Conservation (phyloP, 192 early-diverging fungal genomes). For the Podila minutissima region DNA sequence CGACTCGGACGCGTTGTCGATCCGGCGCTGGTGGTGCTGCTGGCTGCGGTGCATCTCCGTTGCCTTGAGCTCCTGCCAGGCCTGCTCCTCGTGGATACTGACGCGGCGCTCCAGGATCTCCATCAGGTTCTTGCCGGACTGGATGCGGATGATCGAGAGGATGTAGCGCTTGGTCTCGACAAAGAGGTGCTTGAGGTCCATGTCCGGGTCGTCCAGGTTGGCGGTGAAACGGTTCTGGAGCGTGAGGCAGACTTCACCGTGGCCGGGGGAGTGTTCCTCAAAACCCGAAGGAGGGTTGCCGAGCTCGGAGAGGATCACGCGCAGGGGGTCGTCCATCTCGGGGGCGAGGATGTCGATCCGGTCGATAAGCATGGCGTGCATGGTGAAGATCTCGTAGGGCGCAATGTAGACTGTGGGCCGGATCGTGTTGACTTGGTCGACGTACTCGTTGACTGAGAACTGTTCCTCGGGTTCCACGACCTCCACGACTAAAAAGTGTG, state of each 20-base stretch:
- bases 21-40: slow-evolving; percentile 24
- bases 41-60: slow-evolving; percentile 37
- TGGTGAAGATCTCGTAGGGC: slow-evolving; percentile 89
- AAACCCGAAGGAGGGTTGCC: slow-evolving; percentile 59
- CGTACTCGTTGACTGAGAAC: slow-evolving; percentile 92
- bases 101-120: slow-evolving; percentile 86
- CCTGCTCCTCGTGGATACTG: slow-evolving; percentile 78
- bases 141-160: slow-evolving; percentile 85
- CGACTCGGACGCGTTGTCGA: slow-evolving; percentile 38
- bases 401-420: slow-evolving; percentile 92
- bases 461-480: slow-evolving; percentile 89
- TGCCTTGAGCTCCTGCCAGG: slow-evolving; percentile 60
- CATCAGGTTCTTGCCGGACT: slow-evolving; percentile 82
- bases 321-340: slow-evolving; percentile 69
- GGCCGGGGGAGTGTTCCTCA: slow-evolving; percentile 51
- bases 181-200: slow-evolving; percentile 74
- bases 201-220: slow-evolving; percentile 58
- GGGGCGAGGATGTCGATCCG: slow-evolving; percentile 82
- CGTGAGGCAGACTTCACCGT: slow-evolving; percentile 69
- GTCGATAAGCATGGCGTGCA: slow-evolving; percentile 85
- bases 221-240: slow-evolving; percentile 80
- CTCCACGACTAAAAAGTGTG: slow-evolving; percentile 68
- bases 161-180: slow-evolving; percentile 92
- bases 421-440: slow-evolving; percentile 79
- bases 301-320: slow-evolving; percentile 74